These are phyloP conservation scores for Ophiognomonia clavigignenti-juglandacearum DNA, from an alignment of 2,329 filamentous ascomycete species.

Conservation along the genomic window DNA sequence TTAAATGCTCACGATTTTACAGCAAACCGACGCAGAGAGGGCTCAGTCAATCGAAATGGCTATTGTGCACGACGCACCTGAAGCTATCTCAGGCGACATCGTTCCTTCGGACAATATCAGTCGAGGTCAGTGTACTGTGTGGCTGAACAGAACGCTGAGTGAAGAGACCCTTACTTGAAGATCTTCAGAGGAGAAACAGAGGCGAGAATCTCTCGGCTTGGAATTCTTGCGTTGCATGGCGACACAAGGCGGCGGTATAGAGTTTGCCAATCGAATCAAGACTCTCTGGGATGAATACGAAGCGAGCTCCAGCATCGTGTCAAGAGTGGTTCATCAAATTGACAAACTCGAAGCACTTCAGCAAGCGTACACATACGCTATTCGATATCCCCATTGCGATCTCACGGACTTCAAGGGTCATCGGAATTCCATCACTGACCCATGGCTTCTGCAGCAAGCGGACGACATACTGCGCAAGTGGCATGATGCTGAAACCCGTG, in stretches of 20 bases:
- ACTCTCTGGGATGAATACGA: constrained; percentile 2
- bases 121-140: no score
- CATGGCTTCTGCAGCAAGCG: not conserved
- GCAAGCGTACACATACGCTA: not conserved
- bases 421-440: not conserved
- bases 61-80: not conserved
- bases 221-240: not conserved
- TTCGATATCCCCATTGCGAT: not conserved
- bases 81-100: not conserved
- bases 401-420: not conserved
- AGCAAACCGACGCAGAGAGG: not conserved
- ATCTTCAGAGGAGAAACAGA: not conserved
- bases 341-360: constrained; percentile 1
- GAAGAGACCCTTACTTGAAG: no score
- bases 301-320: not conserved
- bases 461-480: not conserved
- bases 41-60: not conserved
- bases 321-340: not conserved
- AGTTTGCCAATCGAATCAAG: not conserved
- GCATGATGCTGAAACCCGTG: not conserved
- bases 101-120: not conserved
- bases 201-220: not conserved
- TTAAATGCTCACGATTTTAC: not conserved
- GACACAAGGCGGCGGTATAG: not conserved
- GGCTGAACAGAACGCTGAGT: no score